These are phyloP conservation scores for Pestalotiopsis sp. DNA, from an alignment of 2,329 filamentous ascomycete genomes.

Conservation along the genomic window DNA sequence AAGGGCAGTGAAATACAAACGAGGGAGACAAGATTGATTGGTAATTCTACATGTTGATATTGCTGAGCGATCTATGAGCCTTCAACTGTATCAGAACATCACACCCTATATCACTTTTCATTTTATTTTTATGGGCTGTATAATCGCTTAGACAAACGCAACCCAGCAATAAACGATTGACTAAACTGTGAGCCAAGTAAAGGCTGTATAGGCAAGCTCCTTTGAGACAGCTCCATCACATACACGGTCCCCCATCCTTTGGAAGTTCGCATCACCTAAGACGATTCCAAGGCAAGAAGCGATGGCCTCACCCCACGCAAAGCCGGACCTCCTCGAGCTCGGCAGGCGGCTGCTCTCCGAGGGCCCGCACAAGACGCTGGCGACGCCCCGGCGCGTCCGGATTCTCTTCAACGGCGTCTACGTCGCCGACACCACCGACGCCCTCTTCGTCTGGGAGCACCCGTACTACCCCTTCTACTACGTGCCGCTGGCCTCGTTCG, in stretches of 20 bases:
- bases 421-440: constrained; percentile 36
- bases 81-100: too few species aligned
- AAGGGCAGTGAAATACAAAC: neutral
- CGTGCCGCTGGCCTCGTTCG: constrained; percentile 28
- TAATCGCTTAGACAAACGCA: too few species aligned
- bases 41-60: neutral
- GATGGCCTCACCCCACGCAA: constrained; percentile 18
- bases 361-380: constrained; percentile 33
- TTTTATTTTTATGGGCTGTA: too few species aligned
- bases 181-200: too few species aligned
- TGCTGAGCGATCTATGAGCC: too few species aligned
- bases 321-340: constrained; percentile 26
- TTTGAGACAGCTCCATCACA: too few species aligned
- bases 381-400: constrained; percentile 34
- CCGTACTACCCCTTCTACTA: constrained; percentile 37
- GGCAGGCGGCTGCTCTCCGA: constrained; percentile 25
- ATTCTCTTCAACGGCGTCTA: constrained; percentile 30
- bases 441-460: constrained; percentile 40
- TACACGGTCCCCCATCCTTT: neutral
- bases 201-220: too few species aligned
- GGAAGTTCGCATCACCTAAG: neutral
- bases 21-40: neutral
- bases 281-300: neutral
- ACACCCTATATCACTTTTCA: too few species aligned
- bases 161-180: too few species aligned